Evolutionary conservation across 2,329 filamentous ascomycete species (phyloP).

Genomic region (Coniella vitis): DNA sequence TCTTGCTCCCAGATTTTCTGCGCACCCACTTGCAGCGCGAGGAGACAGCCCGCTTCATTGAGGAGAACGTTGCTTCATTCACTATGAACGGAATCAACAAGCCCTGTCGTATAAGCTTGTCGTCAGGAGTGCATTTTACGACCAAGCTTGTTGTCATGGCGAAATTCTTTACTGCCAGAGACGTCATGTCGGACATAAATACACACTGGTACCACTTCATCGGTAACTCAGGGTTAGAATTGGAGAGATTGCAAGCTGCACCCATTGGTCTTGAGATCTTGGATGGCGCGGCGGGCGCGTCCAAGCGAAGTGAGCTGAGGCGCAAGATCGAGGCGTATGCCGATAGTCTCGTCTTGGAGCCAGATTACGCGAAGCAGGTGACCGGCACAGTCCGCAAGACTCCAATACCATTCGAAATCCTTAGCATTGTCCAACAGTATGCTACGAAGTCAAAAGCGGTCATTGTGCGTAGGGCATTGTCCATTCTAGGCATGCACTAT

Average conservation of each 20-base stretch:
- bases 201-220: conserved; percentile 44
- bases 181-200: conserved; percentile 34
- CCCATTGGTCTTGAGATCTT: conserved; percentile 44
- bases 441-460: conserved; percentile 38
- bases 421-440: conserved; percentile 42
- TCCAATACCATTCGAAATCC: conserved; percentile 37
- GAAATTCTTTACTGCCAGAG: conserved; percentile 45
- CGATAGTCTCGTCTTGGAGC: conserved; percentile 40
- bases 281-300: conserved; percentile 22
- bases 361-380: conserved; percentile 41
- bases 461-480: conserved; percentile 47
- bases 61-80: conserved; percentile 42
- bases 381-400: conserved; percentile 41
- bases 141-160: conserved; percentile 41
- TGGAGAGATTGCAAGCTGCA: conserved; percentile 36
- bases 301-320: conserved; percentile 39
- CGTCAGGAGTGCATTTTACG: conserved; percentile 38
- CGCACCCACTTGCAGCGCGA: conserved; percentile 44
- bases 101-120: conserved; percentile 40
- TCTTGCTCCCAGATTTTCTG: conserved; percentile 47
- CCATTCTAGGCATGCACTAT: conserved; percentile 51
- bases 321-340: conserved; percentile 43
- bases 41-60: conserved; percentile 40
- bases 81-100: conserved; percentile 33
- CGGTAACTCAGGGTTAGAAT: conserved; percentile 29